These are phyloP conservation scores for Calonectria hongkongensis DNA, from an alignment of 2,329 filamentous ascomycete genomes.

Conservation along the genomic window DNA sequence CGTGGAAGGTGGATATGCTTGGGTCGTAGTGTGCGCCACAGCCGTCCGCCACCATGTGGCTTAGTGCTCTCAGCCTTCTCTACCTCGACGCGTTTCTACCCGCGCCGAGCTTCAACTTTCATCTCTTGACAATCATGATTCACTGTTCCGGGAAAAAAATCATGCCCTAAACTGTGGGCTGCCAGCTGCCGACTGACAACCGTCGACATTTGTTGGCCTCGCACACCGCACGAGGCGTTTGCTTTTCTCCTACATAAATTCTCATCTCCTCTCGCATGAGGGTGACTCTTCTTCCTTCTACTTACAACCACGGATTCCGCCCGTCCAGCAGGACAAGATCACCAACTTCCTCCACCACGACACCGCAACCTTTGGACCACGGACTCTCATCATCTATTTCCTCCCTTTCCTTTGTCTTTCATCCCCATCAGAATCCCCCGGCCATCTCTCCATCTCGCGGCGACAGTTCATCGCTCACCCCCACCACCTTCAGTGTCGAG, in stretches of 20 bases:
- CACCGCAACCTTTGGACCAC: neutral
- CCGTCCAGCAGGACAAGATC: neutral
- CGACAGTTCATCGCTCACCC: neutral
- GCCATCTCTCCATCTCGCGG: neutral
- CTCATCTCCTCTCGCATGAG: neutral
- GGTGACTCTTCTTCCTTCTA: neutral
- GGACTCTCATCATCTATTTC: neutral
- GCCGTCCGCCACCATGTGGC: conserved; percentile 42
- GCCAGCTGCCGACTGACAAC: neutral
- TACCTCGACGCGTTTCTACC: conserved; percentile 18
- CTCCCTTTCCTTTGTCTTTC: neutral
- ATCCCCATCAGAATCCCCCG: neutral
- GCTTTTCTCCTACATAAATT: neutral
- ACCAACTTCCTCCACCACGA: neutral
- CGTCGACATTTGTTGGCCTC: neutral
- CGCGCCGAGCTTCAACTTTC: conserved; percentile 29
- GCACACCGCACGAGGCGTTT: neutral
- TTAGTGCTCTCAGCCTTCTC: conserved; percentile 50
- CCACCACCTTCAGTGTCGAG: neutral
- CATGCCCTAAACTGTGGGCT: neutral
- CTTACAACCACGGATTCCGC: conserved; percentile 8
- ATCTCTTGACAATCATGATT: conserved; percentile 22
- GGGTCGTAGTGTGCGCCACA: conserved; percentile 40
- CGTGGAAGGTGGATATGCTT: conserved; percentile 34
- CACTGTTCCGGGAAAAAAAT: conserved; percentile 15